Base-by-base conservation (phyloP, 1,139 yeast genomes). In the Pichia sp. region DNA sequence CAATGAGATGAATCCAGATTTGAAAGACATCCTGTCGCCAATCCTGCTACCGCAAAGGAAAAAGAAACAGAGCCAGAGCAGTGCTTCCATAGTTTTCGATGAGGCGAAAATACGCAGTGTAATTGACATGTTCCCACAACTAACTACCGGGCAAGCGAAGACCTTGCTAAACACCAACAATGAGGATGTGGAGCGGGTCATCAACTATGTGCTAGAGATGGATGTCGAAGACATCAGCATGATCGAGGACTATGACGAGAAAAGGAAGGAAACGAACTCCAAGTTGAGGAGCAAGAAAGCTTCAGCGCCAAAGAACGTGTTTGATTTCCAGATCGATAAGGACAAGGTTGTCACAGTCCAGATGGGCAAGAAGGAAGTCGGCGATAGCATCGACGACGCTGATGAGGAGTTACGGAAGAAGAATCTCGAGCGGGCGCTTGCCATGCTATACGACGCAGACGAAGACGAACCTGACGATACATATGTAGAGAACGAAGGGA, bases 391-490 rank as follows among this genome's bases (percentile, higher is more conserved):
- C 7, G 69, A 64, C 45, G 56, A 58, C 6, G 61, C 66, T 6
- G 75, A 74, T 46, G 73, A 71, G 45, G 75, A 73, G 46, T 64
- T 80, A 29, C 80, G 79, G 60, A 80, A 83, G 61, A 78, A 75
- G 61, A 83, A 89, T 0, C 69, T 88, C 48, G 75, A 79, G 9
- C 80, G 85, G 49, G 92, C 95, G 0, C 72, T 89, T 60, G 72
- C 81, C 54, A 69, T 85, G 61, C 73, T 87, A 58, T 85, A 87
- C 63, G 87, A 85, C 50, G 78, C 83, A 24, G 93, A 87, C 58
- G 96, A 87, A 63, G 84, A 80, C 63, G 95, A 87, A 61, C 84
- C 87, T 2, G 97, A 89, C 67, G 96, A 90, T 63, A 87, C 95
- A 0, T 89, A 89, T 65, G 86, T 81, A 52, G 95, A 86, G 47